Evolutionary conservation across 768 basidiomycete genomes (phyloP), one percentile per base, ranked within the genome.

Genomic region (Sporobolomyces pararoseus): DNA sequence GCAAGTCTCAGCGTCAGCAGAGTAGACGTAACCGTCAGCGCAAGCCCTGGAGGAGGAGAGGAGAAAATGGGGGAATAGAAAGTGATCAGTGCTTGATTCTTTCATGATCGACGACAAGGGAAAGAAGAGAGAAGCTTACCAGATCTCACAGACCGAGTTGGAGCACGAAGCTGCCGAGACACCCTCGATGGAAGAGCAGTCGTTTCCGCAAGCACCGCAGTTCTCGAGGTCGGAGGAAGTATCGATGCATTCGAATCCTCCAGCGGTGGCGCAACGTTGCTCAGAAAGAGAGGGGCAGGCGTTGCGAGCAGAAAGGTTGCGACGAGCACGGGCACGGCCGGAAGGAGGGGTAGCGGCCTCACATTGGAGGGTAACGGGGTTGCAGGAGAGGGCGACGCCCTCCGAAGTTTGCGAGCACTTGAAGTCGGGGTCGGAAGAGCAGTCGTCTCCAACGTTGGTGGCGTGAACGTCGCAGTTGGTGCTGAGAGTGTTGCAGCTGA

Each of bases 151-250:
- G 21, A 32, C 35, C 23, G 44, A 13, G 46, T 51, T 47, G 17
- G 19, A 31, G 29, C 54, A 53, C n/a, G 53, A 34, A 4, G 39
- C 46, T 4, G 64, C 58, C 9, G 64, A 64, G 42, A 71, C 70
- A 16, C 65, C 65, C 44, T 62, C 65, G 12, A 71, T 58, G 16
- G 53, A 47, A 14, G 67, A 63, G 64, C 71, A 73, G 64, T 72
- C 71, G 29, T 57, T 53, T 23, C 71, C 71, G n/a, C 63, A 62
- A 13, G 29, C 10, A 5, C 12, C 14, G 23, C 55, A 42, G 39
- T 42, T 9, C 39, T 67, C 66, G 23, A 72, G 62, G 58, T 54
- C 32, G 32, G 57, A 53, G 39, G 63, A 12, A 25, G 63, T 65
- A 53, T 65, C 53, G 29, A 65, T 31, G 53, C 63, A 65, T n/a